Evolutionary conservation across 202 grass and related monocot genomes (phyloP).

Genomic region (Schoenoplectus tabernaemontani): DNA sequence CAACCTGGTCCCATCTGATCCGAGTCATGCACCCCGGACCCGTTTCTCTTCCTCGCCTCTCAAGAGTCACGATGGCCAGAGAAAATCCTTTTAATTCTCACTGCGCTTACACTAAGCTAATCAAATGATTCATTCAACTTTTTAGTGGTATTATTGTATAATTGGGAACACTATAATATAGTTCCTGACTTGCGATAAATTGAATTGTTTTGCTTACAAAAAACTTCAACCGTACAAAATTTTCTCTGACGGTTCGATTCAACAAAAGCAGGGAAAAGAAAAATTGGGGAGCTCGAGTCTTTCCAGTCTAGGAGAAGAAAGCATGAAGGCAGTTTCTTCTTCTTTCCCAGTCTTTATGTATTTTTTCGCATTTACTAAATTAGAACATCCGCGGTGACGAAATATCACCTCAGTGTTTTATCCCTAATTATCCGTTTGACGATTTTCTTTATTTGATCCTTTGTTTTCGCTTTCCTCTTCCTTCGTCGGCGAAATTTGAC

Average conservation of each 20-base stretch:
- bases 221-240: not conserved
- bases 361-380: slow-evolving; percentile 3
- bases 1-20: not conserved
- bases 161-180: too few species aligned
- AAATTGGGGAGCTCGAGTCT: not conserved
- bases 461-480: not conserved
- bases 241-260: not conserved
- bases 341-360: not conserved
- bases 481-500: not conserved
- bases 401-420: not conserved
- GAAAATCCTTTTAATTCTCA: too few species aligned
- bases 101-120: too few species aligned
- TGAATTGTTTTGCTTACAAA: not conserved
- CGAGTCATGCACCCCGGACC: not conserved
- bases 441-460: not conserved
- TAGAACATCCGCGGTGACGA: not conserved
- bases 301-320: not conserved
- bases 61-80: too few species aligned
- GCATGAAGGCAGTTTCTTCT: not conserved
- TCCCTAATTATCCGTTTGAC: not conserved
- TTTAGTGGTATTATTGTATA: not conserved
- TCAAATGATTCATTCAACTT: too few species aligned
- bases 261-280: not conserved
- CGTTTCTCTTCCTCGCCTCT: not conserved
- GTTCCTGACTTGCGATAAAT: not conserved